Conservation (phyloP, 306 rosid genomes). For the Cicer pinnatifidum region DNA sequence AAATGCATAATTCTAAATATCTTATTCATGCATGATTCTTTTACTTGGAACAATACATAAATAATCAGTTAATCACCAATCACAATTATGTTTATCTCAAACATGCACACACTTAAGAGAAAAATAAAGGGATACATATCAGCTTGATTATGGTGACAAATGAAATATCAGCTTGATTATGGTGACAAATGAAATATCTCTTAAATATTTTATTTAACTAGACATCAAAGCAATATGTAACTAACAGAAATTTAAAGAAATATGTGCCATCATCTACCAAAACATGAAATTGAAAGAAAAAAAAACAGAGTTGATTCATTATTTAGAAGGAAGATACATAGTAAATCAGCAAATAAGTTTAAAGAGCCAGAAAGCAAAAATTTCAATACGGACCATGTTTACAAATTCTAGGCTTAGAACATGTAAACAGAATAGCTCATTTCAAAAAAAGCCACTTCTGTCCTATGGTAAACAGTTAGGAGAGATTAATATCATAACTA, state of each 20-base stretch:
- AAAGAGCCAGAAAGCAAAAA: too few relatives aligned
- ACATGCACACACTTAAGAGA: background rate
- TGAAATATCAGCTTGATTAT: slow-evolving; percentile 4
- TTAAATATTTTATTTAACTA: background rate
- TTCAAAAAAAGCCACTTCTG: background rate
- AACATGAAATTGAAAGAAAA: too few relatives aligned
- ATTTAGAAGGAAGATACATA: slow-evolving; percentile 16
- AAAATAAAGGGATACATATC: background rate
- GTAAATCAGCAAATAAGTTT: background rate
- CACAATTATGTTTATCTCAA: background rate
- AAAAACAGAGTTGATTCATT: slow-evolving; percentile 4
- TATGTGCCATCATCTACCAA: background rate
- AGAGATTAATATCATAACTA: slow-evolving; percentile 24
- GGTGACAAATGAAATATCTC: background rate
- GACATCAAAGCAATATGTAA: background rate
- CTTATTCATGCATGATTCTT: slow-evolving; percentile 2
- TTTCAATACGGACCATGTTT: too few relatives aligned
- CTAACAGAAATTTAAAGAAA: background rate
- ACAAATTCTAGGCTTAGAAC: background rate
- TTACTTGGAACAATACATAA: slow-evolving; percentile 12
- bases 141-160: slow-evolving; percentile 14
- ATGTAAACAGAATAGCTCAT: background rate
- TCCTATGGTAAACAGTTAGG: slow-evolving; percentile 19
- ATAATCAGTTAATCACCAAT: background rate
- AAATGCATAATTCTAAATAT: background rate